Evolutionary conservation across 73 alveolate genomes (phyloP), one percentile per base, ranked within the genome.

Genomic region (Paramecium sonneborni): DNA sequence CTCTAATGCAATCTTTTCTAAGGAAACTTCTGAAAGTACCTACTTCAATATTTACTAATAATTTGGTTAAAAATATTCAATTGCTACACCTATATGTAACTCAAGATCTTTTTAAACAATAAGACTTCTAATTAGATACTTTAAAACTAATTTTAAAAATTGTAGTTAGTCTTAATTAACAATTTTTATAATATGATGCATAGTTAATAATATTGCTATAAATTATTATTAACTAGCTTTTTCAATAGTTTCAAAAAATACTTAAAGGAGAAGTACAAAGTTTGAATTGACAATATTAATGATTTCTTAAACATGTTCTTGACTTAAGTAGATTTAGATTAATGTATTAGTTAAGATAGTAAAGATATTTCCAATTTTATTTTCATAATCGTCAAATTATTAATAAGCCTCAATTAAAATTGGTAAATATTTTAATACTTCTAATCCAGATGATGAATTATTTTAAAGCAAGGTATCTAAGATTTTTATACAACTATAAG

Each of bases 71-170:
- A n/a, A n/a, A n/a, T 62, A 62, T 62, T 62, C 84, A 24, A 62
- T 24, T 62, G 84, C 84, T 62, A 62, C 44, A 11, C 84, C 84
- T 5, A 62, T 62, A 62, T 62, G 84, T n/a, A n/a, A n/a, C n/a
- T n/a, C 84, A 26, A 62, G 44, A 14, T 62, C 84, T 62, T 26
- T 23, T 62, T 62, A 62, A 14, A 62, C 84, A 6, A 62, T 44
- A 30, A 62, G 39, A 62, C 84, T 62, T 62, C 84, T 62, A 28
- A 62, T 32, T 30, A 62, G 12, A 26, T 26, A 30, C 9, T 62
- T 62, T 52, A 52, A 52, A 11, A 52, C 32, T 62, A 62, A 30
- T 62, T 62, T 62, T 12, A 62, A 9, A 26, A 62, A 62, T 30
- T 10, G 48, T 30, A 62, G 12, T 32, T 62, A 30, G 11, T 62